Evolutionary conservation across 768 basidiomycete genomes (phyloP), one percentile per base, ranked within the genome.

Genomic region (Chalciporus sphaerocephalus): DNA sequence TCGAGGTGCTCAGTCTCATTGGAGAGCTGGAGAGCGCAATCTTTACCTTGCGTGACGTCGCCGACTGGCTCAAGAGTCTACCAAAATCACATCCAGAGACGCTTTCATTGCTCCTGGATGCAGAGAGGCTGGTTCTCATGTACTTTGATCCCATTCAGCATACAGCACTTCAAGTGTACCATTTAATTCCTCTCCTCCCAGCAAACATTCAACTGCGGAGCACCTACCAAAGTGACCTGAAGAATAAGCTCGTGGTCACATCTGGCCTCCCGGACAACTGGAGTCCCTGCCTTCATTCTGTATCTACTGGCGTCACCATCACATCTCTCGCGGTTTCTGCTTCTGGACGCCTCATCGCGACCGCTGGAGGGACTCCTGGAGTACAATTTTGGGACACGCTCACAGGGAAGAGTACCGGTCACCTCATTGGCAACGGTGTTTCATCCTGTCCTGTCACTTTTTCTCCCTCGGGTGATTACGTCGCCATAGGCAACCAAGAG

Each of bases 281-380:
- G 56, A 52, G 37, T 10, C 34, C 28, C 22, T 50, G 55, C 28
- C n/a, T 47, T 42, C 51, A 48, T 25, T 53, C 47, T 8, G 47
- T 57, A 6, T 41, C 35, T 30, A 48, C 48, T 8, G 48, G 42
- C 17, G 13, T 17, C 28, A 7, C 30, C 11, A 25, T 58, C 8
- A 34, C 42, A 32, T 58, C 53, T 21, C 52, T 58, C 23, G 48
- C 44, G 16, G 44, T 51, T 36, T 56, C 50, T 50, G 18, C 48
- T 43, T 52, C 53, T 33, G 57, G 57, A 11, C 41, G 42, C 9
- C 32, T 50, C 28, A 51, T 55, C 21, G 57, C 56, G 7, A 52
- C 57, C 6, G 54, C 49, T 22, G 50, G 50, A 32, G 47, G 36
- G 13, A 22, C 20, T 10, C 86, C 90, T 53, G 53, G 53, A 30